Evolutionary conservation across 768 basidiomycete genomes (phyloP).

Genomic region (Rhodotorula babjevae): DNA sequence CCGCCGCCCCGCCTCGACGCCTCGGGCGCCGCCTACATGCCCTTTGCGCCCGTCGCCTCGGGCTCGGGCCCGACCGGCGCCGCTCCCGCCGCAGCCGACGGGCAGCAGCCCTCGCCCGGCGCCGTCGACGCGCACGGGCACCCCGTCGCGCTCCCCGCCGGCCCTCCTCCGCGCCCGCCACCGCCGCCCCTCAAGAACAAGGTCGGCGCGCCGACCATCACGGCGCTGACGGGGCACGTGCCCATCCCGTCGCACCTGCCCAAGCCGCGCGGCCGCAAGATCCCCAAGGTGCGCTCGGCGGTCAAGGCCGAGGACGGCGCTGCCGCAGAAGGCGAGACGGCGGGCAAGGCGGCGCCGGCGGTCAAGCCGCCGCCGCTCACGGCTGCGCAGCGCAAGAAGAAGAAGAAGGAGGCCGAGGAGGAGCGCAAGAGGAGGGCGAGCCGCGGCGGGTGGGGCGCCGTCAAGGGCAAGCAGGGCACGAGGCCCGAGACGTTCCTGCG

Average conservation of each 20-base stretch:
- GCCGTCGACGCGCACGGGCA: too few species aligned
- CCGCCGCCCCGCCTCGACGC: too few species aligned
- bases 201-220: not conserved
- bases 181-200: not conserved
- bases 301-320: not conserved
- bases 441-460: slow-evolving; percentile 27
- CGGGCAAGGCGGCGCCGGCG: too few species aligned
- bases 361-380: too few species aligned
- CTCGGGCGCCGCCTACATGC: too few species aligned
- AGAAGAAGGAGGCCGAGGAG: not conserved
- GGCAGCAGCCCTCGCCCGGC: too few species aligned
- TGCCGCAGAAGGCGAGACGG: not conserved
- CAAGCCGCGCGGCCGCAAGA: not conserved
- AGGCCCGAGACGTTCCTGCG: slow-evolving; percentile 31
- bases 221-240: not conserved
- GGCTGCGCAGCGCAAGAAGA: not conserved
- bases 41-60: too few species aligned
- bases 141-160: too few species aligned
- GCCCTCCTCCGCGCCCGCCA: not conserved
- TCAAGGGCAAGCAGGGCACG: not conserved
- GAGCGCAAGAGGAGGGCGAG: not conserved
- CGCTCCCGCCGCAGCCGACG: too few species aligned
- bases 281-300: not conserved
- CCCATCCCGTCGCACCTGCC: slow-evolving; percentile 1
- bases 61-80: too few species aligned